Base-by-base conservation (phyloP, 2,329 filamentous ascomycete genomes). In the Colletotrichum melonis region DNA sequence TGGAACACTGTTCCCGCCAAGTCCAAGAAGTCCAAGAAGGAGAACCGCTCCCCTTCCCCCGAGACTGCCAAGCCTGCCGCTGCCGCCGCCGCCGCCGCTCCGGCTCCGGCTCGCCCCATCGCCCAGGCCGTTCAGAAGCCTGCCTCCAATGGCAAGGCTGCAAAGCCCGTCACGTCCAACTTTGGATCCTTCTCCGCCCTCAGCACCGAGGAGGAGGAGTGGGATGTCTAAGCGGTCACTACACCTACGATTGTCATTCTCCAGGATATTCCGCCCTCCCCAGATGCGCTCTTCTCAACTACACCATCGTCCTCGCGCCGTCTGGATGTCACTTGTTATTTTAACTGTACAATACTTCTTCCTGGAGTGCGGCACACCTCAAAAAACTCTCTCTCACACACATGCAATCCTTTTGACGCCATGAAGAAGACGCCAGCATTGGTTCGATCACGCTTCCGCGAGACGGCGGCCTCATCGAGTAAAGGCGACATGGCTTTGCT, bases 1-100 rank as follows among this genome's bases (percentile, higher is more conserved):
- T 92, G 91, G 90, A 90, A 84, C 80, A 90, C 90, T 38, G 91
- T 92, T 63, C 83, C 83, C 74, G 81, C 81, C 26, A 87, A 85
- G 78, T 81, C 80, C 63, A 83, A 83, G 79, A 85, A 84, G 80
- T 83, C 81, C 69, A 85, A 84, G 75, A 79, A 78, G 79, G 71
- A 78, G 4, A 80, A 80, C 73, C 86, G 87, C 82, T 80, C 80
- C 71, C 81, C 84, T 76, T 84, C 83, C 7, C 81, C 79, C 24
- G 81, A 82, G 67, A 32, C 60, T n/a, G 55, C 46, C 55, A 82
- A 86, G 69, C 75, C 77, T 55, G 67, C 77, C 6, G 75, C 77
- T 56, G 67, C 77, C 5, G 69, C 78, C 69, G 74, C 77, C 59
- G 80, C 76, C 14, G 76, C 81, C 35, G 59, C 59, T 30, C 70